A percentile compares a stretch with the other conserved stretches of the same genome.
These are phyloP conservation scores for Phytophthora cryptogea DNA, from an alignment of 352 stramenopile genomes.

Conservation along the genomic window DNA sequence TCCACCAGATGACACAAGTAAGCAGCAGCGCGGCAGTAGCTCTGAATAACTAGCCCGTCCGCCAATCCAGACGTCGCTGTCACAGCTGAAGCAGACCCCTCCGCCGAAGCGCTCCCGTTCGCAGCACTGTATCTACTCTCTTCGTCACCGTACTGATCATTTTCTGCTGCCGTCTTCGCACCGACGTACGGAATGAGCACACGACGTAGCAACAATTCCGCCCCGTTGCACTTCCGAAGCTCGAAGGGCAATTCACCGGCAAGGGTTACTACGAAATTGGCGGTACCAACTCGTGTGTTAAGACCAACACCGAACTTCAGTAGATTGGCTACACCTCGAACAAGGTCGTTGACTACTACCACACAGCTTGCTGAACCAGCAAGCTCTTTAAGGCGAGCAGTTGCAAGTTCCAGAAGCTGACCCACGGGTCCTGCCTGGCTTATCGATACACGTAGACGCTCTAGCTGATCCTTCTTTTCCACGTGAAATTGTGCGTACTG, in stretches of 20 bases:
- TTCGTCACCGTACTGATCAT: constrained; percentile 74
- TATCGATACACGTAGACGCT: constrained; percentile 76
- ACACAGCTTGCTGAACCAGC: constrained; percentile 42
- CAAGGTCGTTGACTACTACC: constrained; percentile 55
- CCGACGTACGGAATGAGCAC: constrained; percentile 68
- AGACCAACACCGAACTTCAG: constrained; percentile 81
- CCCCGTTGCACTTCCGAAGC: constrained; percentile 65
- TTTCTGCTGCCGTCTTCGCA: constrained; percentile 62
- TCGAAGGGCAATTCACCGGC: constrained; percentile 72
- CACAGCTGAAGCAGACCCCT: constrained; percentile 13
- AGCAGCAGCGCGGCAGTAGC: constrained; percentile 75
- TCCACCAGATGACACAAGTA: constrained; percentile 72
- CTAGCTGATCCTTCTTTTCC: constrained; percentile 82
- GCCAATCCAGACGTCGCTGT: constrained; percentile 36
- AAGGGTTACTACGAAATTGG: constrained; percentile 78
- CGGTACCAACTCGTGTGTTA: constrained; percentile 79
- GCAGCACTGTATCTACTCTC: constrained; percentile 52
- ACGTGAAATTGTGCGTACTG: constrained; percentile 89
- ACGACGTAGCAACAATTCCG: constrained; percentile 54
- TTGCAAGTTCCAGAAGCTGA: constrained; percentile 68
- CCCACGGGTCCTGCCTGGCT: constrained; percentile 78
- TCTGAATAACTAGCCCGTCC: constrained; percentile 72
- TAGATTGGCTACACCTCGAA: constrained; percentile 51
- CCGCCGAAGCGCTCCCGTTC: constrained; percentile 7
- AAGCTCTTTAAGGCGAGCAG: constrained; percentile 60